Base-by-base conservation (phyloP, 345 rosid genomes). In the Brassica napus region DNA sequence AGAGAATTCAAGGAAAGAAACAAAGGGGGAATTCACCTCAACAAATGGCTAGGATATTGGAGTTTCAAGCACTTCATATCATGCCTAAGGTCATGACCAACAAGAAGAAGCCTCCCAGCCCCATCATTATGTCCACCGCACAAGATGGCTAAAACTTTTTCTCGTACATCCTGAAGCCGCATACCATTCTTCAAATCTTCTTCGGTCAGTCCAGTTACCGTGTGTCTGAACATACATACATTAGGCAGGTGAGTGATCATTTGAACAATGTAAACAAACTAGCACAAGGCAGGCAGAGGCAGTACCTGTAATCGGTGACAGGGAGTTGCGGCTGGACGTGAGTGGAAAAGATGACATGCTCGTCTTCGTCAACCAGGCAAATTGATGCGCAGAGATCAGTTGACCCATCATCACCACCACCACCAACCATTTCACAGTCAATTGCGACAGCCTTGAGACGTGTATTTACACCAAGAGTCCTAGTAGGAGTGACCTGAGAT, bases 361-460 rank as follows among this genome's bases (percentile, higher is more conserved):
- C 98, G 77, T 86, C 85, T 82, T 88, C 91, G 65, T 88, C 97
- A 78, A 93, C 82, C 34, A 93, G 82, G 76, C 92, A 91, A 65
- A 91, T 86, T 18, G 87, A 78, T 78, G 90, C 94, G 69, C 98
- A 93, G 32, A 88, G 73, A 77, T 87, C 83, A 30, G 77, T 26
- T 32, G 90, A 72, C 49, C 88, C 92, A 73, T 89, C 90, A 21
- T 16, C 80, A 68, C 93, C 97, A 54, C n/a, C n/a, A n/a, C 90
- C 88, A 72, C 91, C 93, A 30, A 93, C 97, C 93, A 91, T 88
- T 84, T 88, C 90, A 74, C 94, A 89, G 83, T 86, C 97, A 55
- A 93, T 77, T 9, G 92, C 92, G 67, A 90, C 63, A 14, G 88
- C 90, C 81, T 82, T 72, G n/a, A 72, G 78, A 61, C 79, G 79